Evolutionary conservation across 1,139 yeast species (phyloP), one percentile per base, ranked within the genome.

Genomic region (Saccharomyces hybrid): DNA sequence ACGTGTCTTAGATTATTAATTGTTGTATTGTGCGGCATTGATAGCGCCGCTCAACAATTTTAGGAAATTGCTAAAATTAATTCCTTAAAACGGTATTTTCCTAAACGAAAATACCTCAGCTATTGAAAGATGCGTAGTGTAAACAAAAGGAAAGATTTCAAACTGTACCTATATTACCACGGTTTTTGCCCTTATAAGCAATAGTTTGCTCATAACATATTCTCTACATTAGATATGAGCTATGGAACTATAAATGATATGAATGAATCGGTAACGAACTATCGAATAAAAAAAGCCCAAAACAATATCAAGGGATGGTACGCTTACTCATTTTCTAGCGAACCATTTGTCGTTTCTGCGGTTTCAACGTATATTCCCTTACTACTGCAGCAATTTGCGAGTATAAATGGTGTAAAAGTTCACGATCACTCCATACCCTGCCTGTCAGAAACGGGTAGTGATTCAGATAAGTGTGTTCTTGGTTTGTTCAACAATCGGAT

Each of bases 291-390:
- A 16, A 72, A 73, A 8, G 66, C 76, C 0, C 63, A 60, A 8
- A 55, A 63, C 16, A 80, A 78, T 58, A 68, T 78, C 1, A 60
- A 69, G 46, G 82, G 82, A 1, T 78, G 83, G 84, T 77, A 78
- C 59, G 70, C 81, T 8, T 82, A 80, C 60, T 74, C 83, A 1
- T 82, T 85, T 78, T 88, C 89, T 0, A 80, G 86, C 38, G 90
- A 85, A 64, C 90, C 91, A 0, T 85, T 84, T 64, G 78, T 83
- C 8, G 90, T 85, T 4, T 80, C 86, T 42, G 88, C 84, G 1
- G 83, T 85, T 6, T 83, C 89, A 1, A 84, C 89, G 0, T 85
- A 83, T 64, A 83, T 84, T 7, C 90, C 90, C 0, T 69, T 85
- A 25, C 67, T 84, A 7, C 70, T 85, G 32, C 88, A 84, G 57